Evolutionary conservation across 441 rosid species (phyloP).

Genomic region (Adansonia madagascariensis): DNA sequence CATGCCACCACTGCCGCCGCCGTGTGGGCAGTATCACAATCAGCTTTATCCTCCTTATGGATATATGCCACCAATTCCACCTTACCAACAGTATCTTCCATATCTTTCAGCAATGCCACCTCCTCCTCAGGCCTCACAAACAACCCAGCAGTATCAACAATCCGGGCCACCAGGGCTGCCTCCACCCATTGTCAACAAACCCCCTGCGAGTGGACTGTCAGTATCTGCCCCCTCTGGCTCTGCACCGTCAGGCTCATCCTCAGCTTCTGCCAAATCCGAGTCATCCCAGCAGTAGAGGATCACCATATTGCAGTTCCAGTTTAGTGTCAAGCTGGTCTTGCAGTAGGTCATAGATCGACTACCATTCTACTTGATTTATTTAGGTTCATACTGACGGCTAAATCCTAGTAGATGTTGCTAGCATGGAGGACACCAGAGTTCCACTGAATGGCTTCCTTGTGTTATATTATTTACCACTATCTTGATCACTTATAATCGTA

Average conservation of each 20-base stretch:
- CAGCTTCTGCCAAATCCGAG: neutral
- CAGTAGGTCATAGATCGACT: too few species aligned
- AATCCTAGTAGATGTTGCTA: too few species aligned
- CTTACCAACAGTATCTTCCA: neutral
- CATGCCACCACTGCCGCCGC: neutral
- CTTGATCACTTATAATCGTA: too few species aligned
- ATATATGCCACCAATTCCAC: neutral
- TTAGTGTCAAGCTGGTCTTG: too few species aligned
- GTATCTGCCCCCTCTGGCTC: neutral
- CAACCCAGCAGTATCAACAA: neutral
- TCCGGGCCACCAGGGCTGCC: neutral
- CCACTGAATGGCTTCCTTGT: too few species aligned
- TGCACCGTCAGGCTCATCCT: neutral
- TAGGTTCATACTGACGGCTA: too few species aligned
- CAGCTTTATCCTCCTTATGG: neutral
- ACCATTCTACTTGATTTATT: too few species aligned
- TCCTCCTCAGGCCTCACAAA: neutral
- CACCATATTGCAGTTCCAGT: too few species aligned
- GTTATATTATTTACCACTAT: too few species aligned
- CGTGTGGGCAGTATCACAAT: neutral
- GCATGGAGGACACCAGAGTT: too few species aligned
- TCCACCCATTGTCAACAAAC: neutral
- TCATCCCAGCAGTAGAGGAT: neutral
- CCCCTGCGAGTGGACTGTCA: neutral
- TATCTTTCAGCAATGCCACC: neutral